Conservation (phyloP, 1,284 basidiomycete genomes). For the Meripilus lineatus region DNA sequence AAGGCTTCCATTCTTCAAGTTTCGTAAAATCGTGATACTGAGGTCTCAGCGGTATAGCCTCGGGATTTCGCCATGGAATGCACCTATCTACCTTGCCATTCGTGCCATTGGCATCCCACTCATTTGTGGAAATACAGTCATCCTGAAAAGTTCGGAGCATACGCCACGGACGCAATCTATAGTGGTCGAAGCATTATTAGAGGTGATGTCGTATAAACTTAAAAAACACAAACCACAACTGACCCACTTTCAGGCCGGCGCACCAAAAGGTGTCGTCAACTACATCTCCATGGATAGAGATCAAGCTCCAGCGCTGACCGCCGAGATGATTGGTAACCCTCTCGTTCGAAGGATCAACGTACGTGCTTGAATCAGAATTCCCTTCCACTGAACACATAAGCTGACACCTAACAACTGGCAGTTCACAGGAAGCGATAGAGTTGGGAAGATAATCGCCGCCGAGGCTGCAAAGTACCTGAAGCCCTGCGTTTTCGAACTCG, state of each 20-base stretch:
- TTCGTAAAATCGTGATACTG: background rate
- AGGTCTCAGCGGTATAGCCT: constrained; percentile 2
- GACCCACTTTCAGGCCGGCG: constrained; percentile 17
- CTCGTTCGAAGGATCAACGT: constrained; percentile 23
- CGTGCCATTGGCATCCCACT: constrained; percentile 7
- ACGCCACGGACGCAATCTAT: constrained; percentile 9
- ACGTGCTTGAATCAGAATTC: constrained; percentile 7
- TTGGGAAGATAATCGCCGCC: constrained; percentile 65
- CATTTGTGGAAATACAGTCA: constrained; percentile 13
- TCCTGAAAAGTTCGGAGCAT: constrained; percentile 11
- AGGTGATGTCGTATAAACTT: constrained; percentile 2
- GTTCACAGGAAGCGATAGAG: constrained; percentile 69
- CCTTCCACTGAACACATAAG: background rate
- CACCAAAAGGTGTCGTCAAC: constrained; percentile 24
- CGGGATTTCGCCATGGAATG: constrained; percentile 13
- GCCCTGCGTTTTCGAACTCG: constrained; percentile 68
- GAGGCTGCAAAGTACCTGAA: constrained; percentile 75
- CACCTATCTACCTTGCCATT: constrained; percentile 7
- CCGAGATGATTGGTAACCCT: constrained; percentile 24
- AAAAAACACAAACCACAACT: background rate
- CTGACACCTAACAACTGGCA: constrained; percentile 21
- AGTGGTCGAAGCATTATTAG: constrained; percentile 9
- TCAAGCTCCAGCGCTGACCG: constrained; percentile 16
- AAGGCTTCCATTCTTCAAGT: background rate
- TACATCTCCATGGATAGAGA: constrained; percentile 18